A percentile compares a stretch with the other conserved stretches of the same genome.
phyloP scores from a whole-genome alignment of 2,329 filamentous ascomycete genomes.

The Aspergillus ustus region DNA sequence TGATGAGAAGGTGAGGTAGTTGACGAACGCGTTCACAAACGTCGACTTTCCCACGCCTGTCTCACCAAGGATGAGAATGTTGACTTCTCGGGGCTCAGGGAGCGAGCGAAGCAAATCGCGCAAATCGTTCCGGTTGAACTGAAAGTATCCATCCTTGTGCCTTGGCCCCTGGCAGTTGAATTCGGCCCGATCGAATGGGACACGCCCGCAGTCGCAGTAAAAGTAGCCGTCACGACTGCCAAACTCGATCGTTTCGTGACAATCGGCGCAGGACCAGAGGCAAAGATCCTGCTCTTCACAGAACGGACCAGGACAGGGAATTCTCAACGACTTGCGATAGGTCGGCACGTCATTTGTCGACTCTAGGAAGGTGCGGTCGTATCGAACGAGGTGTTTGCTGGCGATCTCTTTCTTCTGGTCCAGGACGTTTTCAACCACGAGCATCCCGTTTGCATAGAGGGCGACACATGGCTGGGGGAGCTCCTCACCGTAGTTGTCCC shows the following conservation, averaged over 20 bases:
- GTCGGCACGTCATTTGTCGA: neutral
- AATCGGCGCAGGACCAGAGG: conserved; percentile 8
- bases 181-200: neutral
- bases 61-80: conserved; percentile 14
- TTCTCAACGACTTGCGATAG: conserved; percentile 12
- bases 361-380: conserved; percentile 4
- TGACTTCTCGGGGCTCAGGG: conserved; percentile 10
- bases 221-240: conserved; percentile 11
- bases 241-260: conserved; percentile 12
- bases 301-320: conserved; percentile 7
- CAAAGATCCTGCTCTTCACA: conserved; percentile 7
- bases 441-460: neutral
- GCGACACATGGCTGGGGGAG: neutral
- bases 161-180: conserved; percentile 8
- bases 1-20: conserved; percentile 7
- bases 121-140: neutral
- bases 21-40: conserved; percentile 15
- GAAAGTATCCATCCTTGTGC: conserved; percentile 4
- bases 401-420: conserved; percentile 12
- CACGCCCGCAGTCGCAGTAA: conserved; percentile 14
- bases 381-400: conserved; percentile 2
- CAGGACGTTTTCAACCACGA: conserved; percentile 8
- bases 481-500: neutral
- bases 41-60: conserved; percentile 15
- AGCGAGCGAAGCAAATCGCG: neutral